phyloP scores from a whole-genome alignment of 2,329 filamentous ascomycete species.

The Epichloe gansuensis region DNA sequence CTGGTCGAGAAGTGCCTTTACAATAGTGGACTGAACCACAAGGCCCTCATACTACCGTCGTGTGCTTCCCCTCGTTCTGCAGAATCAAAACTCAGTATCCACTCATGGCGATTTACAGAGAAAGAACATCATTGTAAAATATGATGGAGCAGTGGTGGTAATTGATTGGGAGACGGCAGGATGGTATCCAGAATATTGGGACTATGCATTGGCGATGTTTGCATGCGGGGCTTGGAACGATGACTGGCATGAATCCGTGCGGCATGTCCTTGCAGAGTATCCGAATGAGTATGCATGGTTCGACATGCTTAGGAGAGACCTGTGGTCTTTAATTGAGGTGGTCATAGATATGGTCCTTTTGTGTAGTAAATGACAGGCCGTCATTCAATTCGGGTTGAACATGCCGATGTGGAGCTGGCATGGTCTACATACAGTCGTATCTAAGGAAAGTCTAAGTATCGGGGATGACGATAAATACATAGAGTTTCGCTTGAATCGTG shows the following conservation, averaged over 20 bases:
- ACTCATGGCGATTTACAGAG: slow-evolving; percentile 4
- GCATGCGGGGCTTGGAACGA: not conserved
- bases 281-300: not conserved
- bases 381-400: too few relatives aligned
- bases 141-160: not conserved
- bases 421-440: too few relatives aligned
- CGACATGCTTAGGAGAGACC: not conserved
- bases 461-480: too few relatives aligned
- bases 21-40: not conserved
- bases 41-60: slow-evolving; percentile 7
- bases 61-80: slow-evolving; percentile 20
- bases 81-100: not conserved
- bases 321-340: not conserved
- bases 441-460: too few relatives aligned
- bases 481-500: too few relatives aligned
- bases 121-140: not conserved
- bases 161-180: slow-evolving; percentile 1
- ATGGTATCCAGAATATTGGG: slow-evolving; percentile 1
- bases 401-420: too few relatives aligned
- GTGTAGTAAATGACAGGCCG: too few relatives aligned
- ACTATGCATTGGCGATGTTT: not conserved
- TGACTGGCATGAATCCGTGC: not conserved
- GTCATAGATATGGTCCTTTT: too few relatives aligned
- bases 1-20: not conserved
- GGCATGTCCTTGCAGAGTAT: not conserved